A percentile compares a stretch with the other conserved stretches of the same genome.
Conservation (phyloP, 768 basidiomycete species). For the Lepiota brunneoincarnata region DNA sequence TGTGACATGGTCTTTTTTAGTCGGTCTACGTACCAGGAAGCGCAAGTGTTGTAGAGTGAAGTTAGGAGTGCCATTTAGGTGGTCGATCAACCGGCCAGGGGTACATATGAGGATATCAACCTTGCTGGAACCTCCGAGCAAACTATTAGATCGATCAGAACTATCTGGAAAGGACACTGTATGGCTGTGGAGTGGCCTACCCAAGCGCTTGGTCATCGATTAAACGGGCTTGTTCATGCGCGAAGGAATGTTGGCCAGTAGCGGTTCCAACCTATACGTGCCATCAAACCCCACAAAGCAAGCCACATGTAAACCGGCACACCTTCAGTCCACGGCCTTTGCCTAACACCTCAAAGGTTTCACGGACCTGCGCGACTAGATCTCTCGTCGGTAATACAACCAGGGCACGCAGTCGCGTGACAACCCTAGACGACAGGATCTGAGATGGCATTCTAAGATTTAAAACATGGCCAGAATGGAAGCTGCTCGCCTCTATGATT, state of each 20-base stretch:
- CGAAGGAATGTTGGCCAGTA: constrained; percentile 92
- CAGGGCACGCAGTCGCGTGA: constrained; percentile 85
- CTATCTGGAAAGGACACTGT: not conserved
- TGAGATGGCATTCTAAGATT: constrained; percentile 25
- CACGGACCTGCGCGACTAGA: constrained; percentile 86
- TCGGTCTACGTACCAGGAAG: constrained; percentile 66
- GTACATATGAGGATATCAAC: constrained; percentile 95
- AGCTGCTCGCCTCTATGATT: constrained; percentile 68
- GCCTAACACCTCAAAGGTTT: constrained; percentile 82
- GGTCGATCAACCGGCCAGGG: constrained; percentile 93
- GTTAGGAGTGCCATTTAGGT: constrained; percentile 82
- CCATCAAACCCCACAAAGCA: constrained; percentile 3
- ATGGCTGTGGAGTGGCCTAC: constrained; percentile 35
- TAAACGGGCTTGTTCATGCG: constrained; percentile 84
- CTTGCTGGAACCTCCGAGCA: constrained; percentile 85
- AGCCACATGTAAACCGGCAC: constrained; percentile 6
- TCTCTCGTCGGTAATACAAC: constrained; percentile 93
- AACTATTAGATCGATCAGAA: constrained; percentile 32
- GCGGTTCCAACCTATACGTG: constrained; percentile 63
- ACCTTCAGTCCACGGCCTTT: constrained; percentile 90
- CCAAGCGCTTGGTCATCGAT: constrained; percentile 53
- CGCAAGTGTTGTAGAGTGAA: constrained; percentile 93
- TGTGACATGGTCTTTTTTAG: not conserved
- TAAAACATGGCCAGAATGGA: not conserved
- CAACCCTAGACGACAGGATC: constrained; percentile 68